phyloP scores from a whole-genome alignment of 2,329 filamentous ascomycete genomes.

The Sphaerulina vaccinii region DNA sequence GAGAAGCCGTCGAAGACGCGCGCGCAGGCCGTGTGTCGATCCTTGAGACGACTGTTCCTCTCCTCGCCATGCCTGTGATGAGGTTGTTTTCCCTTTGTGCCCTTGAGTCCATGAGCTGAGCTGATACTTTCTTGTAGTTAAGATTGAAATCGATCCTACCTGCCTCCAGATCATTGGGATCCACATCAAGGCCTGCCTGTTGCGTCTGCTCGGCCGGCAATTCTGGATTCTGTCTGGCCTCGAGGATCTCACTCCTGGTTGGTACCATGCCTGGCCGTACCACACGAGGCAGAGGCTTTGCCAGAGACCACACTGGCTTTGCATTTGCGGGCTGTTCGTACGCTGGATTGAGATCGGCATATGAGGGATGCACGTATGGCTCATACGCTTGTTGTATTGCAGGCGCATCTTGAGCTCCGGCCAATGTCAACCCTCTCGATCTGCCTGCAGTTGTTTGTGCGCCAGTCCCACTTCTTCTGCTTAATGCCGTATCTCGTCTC shows the following conservation, averaged over 20 bases:
- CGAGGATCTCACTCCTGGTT: conserved; percentile 36
- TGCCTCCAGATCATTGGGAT: conserved; percentile 46
- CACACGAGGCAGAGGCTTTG: conserved; percentile 55
- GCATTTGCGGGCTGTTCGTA: conserved; percentile 52
- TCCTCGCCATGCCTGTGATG: conserved; percentile 23
- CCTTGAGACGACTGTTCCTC: conserved; percentile 22
- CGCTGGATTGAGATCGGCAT: conserved; percentile 54
- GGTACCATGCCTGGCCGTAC: conserved; percentile 55
- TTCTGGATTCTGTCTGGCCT: conserved; percentile 31
- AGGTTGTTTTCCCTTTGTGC: conserved; percentile 38
- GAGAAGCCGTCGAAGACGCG: conserved; percentile 28
- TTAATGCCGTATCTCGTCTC: conserved; percentile 20
- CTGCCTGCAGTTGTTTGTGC: conserved; percentile 15
- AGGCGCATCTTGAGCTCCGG: conserved; percentile 25
- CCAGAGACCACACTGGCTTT: conserved; percentile 55
- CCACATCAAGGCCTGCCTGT: conserved; percentile 38
- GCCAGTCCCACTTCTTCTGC: conserved; percentile 14
- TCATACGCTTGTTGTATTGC: conserved; percentile 26
- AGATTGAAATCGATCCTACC: conserved; percentile 42
- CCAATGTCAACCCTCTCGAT: conserved; percentile 20
- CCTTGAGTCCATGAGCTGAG: conserved; percentile 49
- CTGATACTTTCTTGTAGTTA: conserved; percentile 43
- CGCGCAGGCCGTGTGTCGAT: conserved; percentile 22
- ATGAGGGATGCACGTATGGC: conserved; percentile 51
- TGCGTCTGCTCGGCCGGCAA: conserved; percentile 28